Evolutionary conservation across 306 rosid genomes (phyloP).

Genomic region (Trichosanthes cucumerina): DNA sequence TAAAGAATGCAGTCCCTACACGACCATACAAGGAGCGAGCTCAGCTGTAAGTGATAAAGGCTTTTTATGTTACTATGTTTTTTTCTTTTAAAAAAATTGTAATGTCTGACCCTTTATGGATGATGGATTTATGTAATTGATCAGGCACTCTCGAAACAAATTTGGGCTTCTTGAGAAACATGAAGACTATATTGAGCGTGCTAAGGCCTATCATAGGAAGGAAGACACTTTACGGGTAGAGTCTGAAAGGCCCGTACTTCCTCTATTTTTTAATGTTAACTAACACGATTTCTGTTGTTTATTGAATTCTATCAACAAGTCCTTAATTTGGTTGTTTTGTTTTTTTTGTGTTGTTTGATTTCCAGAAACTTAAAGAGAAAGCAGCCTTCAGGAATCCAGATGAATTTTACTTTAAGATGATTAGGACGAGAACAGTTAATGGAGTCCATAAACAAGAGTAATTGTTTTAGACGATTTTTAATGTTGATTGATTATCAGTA

Average conservation of each 20-base stretch:
- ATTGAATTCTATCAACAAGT: neutral
- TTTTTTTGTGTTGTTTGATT: neutral
- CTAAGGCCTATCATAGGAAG: conserved; percentile 54
- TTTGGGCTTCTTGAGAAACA: conserved; percentile 82
- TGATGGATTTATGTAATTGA: neutral
- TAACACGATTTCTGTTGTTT: neutral
- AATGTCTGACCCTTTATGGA: neutral
- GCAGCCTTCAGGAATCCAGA: conserved; percentile 61
- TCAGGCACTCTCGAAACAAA: conserved; percentile 51
- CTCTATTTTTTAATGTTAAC: neutral
- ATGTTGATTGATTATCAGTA: neutral
- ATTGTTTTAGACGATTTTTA: neutral
- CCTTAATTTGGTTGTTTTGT: neutral
- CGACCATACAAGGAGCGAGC: conserved; percentile 75
- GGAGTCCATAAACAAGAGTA: conserved; percentile 69
- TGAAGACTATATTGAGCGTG: conserved; percentile 78
- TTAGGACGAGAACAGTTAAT: conserved; percentile 34
- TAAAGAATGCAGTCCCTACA: conserved; percentile 53
- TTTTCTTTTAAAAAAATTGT: neutral
- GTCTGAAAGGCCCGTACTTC: neutral
- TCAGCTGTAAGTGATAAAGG: conserved; percentile 48
- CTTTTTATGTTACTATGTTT: neutral
- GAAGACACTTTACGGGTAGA: conserved; percentile 55
- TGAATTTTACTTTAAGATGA: conserved; percentile 81
- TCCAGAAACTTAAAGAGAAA: conserved; percentile 66